phyloP scores from a whole-genome alignment of 2,329 filamentous ascomycete genomes.

The Penicillium sp. region DNA sequence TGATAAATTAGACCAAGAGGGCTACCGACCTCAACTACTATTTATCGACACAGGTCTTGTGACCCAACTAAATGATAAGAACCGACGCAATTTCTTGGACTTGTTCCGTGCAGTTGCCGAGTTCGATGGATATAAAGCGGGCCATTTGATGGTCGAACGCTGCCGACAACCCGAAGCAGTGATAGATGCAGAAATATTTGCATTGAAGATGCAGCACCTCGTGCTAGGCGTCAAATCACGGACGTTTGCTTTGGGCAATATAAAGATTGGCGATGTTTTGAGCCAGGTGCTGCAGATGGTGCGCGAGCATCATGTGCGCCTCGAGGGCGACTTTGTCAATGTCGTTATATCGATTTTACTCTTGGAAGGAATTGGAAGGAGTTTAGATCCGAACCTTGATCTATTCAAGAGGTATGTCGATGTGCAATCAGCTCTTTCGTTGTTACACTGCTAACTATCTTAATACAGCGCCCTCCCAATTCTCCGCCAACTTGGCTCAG shows the following conservation, averaged over 20 bases:
- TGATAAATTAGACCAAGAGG: conserved; percentile 73
- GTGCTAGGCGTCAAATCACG: conserved; percentile 85
- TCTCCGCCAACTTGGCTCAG: conserved; percentile 74
- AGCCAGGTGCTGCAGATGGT: conserved; percentile 92
- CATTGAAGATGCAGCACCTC: conserved; percentile 93
- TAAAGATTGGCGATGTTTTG: conserved; percentile 93
- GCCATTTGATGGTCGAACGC: conserved; percentile 91
- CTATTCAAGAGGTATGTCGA: conserved; percentile 65
- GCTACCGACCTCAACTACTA: conserved; percentile 87
- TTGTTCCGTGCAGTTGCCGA: conserved; percentile 94
- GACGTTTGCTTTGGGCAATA: conserved; percentile 86
- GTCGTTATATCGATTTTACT: conserved; percentile 93
- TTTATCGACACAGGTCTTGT: conserved; percentile 97
- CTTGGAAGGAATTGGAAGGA: conserved; percentile 88
- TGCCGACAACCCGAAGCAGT: conserved; percentile 91
- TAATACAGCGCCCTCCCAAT: conserved; percentile 74
- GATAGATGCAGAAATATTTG: conserved; percentile 83
- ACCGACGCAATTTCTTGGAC: conserved; percentile 87
- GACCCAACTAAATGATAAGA: conserved; percentile 82
- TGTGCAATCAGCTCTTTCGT: background rate
- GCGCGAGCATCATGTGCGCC: conserved; percentile 80
- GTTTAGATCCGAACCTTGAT: conserved; percentile 80
- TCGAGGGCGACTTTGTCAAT: conserved; percentile 98
- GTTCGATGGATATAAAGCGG: conserved; percentile 94
- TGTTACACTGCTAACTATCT: background rate